Base-by-base conservation (phyloP, 495 filamentous ascomycete species). In the Trichocladium uniseriatum region DNA sequence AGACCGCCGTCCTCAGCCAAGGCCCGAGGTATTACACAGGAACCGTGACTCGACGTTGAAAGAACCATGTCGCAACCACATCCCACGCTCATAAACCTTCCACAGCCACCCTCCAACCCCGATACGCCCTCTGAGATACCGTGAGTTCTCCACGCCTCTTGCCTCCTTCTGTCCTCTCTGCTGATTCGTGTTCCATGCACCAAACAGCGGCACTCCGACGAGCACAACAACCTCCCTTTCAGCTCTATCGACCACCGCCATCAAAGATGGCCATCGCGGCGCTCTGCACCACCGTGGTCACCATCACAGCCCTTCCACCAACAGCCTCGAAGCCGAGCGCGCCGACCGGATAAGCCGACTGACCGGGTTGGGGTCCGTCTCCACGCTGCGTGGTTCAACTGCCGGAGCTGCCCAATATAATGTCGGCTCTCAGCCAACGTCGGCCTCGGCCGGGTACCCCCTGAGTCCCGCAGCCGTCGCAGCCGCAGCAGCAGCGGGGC, bases 331-430 rank as follows among this genome's bases (percentile, higher is more conserved):
- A 53, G 88, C 88, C 45, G 89, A 95, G 66, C 88, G 89, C 56
- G 89, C 87, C 43, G 89, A 94, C 67, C 88, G 89, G 56, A 94
- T 95, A 61, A 92, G 87, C 31, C 87, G 89, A 21, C 79, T 95
- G 14, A 84, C 89, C 7, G 89, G 89, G 35, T 74, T 95, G 29
- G 87, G 90, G 58, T 79, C 84, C 18, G 82, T 95, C 20, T 78
- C 83, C 8, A 81, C 83, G 13, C 74, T 79, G 10, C 83, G 86
- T 24, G 65, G 71, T 11, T 54, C 74, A 58, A 45, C 69, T 58
- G 36, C 59, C 38, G 48, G 60, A 22, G 49, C 50, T 43, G 47
- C 43, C 10, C 48, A 55, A 39, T 50, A 57, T 19, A 55, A 54
- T 32, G 48, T 53, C 21, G 43, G 48, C 43, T 55, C 58, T n/a